A percentile compares a stretch with the other conserved stretches of the same genome.
These are phyloP conservation scores for Sphaerulina vaccinii DNA, from an alignment of 2,329 filamentous ascomycete species.

Conservation along the genomic window DNA sequence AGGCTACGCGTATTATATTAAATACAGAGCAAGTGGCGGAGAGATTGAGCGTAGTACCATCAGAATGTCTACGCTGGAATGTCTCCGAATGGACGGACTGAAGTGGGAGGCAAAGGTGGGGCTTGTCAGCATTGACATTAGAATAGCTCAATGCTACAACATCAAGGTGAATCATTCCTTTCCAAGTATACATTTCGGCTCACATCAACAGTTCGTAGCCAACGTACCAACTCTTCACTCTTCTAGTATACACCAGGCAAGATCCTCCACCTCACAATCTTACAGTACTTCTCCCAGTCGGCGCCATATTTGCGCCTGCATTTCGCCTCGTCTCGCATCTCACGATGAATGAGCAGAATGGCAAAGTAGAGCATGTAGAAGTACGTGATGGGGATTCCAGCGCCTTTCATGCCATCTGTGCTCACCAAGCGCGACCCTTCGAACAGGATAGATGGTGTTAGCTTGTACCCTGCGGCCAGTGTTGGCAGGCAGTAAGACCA, in stretches of 20 bases:
- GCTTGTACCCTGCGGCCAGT: slow-evolving; percentile 75
- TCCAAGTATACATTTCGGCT: not conserved
- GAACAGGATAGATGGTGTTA: slow-evolving; percentile 60
- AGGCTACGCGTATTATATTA: no score
- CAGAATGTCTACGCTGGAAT: no score
- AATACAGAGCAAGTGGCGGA: no score
- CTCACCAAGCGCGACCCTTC: slow-evolving; percentile 59
- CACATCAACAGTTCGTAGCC: not conserved
- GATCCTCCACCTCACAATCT: slow-evolving; percentile 76
- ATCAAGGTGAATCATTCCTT: not conserved
- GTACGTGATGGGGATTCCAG: slow-evolving; percentile 86
- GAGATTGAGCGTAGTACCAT: no score
- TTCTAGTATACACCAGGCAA: slow-evolving; percentile 77
- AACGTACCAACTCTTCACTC: not conserved
- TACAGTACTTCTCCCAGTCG: slow-evolving; percentile 88
- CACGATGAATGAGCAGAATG: slow-evolving; percentile 79
- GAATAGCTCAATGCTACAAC: no score
- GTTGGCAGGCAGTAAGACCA: slow-evolving; percentile 91
- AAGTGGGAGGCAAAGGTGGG: no score
- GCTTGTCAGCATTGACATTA: no score
- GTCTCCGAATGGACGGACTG: no score
- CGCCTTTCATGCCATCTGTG: slow-evolving; percentile 65
- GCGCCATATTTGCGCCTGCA: slow-evolving; percentile 87
- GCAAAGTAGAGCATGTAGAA: slow-evolving; percentile 95
- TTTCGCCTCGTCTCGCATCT: slow-evolving; percentile 85